Evolutionary conservation across 2,329 filamentous ascomycete species (phyloP).

Genomic region (Xylogone sp.): DNA sequence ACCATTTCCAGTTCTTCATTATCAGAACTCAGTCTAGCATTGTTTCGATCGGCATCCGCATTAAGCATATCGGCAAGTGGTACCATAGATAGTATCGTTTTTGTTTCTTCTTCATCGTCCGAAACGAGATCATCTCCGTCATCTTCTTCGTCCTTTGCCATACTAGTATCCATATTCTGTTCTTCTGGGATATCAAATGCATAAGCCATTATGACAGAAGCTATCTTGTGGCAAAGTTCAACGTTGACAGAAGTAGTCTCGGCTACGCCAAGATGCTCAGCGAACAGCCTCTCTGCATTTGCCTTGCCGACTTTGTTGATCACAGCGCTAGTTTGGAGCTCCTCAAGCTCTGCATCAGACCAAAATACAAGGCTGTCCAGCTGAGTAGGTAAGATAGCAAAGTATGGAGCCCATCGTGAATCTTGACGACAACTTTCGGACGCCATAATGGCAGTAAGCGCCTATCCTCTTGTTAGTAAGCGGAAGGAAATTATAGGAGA

Average conservation of each 20-base stretch:
- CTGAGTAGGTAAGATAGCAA: constrained; percentile 52
- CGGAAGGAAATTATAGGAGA: not conserved
- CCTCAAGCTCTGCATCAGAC: constrained; percentile 53
- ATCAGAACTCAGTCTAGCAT: constrained; percentile 41
- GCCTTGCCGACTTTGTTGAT: constrained; percentile 60
- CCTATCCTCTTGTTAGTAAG: constrained; percentile 15
- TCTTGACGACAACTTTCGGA: constrained; percentile 16
- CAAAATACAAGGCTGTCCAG: constrained; percentile 72
- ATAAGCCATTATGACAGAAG: constrained; percentile 68
- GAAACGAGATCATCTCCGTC: constrained; percentile 40
- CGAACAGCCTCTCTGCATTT: constrained; percentile 54
- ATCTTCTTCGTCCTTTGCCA: constrained; percentile 36
- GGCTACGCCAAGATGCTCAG: constrained; percentile 50
- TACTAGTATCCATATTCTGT: not conserved
- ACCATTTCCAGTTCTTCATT: constrained; percentile 55
- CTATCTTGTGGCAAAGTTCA: constrained; percentile 57
- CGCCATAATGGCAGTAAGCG: constrained; percentile 23
- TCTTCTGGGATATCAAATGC: constrained; percentile 57
- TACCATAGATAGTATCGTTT: constrained; percentile 58
- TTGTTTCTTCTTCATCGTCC: constrained; percentile 43
- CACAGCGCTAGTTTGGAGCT: constrained; percentile 62
- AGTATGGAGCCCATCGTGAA: constrained; percentile 48
- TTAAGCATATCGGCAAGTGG: constrained; percentile 70
- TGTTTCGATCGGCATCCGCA: constrained; percentile 63
- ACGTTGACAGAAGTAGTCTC: constrained; percentile 37